A percentile compares a stretch with the other conserved stretches of the same genome.
Evolutionary conservation across 257 asterid genomes (phyloP).

Genomic region (Solanum medicagineum): DNA sequence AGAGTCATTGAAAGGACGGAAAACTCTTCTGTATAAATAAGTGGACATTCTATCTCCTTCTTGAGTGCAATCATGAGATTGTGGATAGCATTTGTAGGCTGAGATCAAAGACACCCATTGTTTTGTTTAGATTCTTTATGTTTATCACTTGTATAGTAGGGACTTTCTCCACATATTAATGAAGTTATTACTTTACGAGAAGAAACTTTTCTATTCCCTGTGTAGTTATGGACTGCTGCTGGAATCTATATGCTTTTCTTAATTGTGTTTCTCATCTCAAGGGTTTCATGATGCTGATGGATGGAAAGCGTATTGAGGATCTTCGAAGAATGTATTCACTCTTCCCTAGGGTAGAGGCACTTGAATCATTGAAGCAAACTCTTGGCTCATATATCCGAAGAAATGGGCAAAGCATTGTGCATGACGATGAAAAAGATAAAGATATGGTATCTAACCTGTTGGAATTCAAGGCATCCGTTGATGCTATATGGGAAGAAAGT

Average conservation of each 20-base stretch:
- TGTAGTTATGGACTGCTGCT: background rate
- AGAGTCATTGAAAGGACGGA: background rate
- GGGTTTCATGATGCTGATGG: slow-evolving; percentile 85
- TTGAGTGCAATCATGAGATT: background rate
- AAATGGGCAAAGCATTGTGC: slow-evolving; percentile 77
- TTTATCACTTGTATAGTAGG: background rate
- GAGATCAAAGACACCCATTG: background rate
- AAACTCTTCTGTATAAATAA: background rate
- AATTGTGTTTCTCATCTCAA: slow-evolving; percentile 8
- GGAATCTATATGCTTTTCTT: background rate
- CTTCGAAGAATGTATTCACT: slow-evolving; percentile 77
- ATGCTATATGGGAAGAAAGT: slow-evolving; percentile 87
- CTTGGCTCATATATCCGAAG: slow-evolving; percentile 72
- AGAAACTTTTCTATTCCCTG: background rate
- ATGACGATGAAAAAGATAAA: slow-evolving; percentile 97
- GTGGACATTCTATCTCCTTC: background rate
- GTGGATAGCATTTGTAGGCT: background rate
- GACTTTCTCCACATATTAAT: background rate
- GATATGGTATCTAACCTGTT: slow-evolving; percentile 85
- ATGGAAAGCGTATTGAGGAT: slow-evolving; percentile 83
- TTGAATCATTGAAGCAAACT: slow-evolving; percentile 70
- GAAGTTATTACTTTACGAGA: background rate
- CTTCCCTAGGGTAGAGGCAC: slow-evolving; percentile 66
- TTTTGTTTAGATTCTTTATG: background rate
- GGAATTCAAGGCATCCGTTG: slow-evolving; percentile 84